These are phyloP conservation scores for Epithemia pelagica DNA, from an alignment of 108 stramenopile genomes.

Conservation along the genomic window DNA sequence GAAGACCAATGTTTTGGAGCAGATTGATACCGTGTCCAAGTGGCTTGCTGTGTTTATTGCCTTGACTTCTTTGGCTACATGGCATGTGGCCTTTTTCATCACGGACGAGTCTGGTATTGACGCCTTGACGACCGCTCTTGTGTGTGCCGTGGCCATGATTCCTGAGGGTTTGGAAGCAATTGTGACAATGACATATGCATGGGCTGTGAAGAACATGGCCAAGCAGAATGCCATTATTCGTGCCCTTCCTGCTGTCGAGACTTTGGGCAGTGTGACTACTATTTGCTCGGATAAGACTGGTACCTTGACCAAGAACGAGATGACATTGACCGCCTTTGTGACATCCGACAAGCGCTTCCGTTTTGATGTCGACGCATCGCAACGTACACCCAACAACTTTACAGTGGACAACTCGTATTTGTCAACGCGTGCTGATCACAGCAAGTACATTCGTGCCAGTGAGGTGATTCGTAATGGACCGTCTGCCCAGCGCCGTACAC, in stretches of 20 bases:
- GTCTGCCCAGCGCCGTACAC: constrained; percentile 18
- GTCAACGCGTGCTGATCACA: constrained; percentile 39
- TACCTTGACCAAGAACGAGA: constrained; percentile 93
- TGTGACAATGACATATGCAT: constrained; percentile 90
- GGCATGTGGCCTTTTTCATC: constrained; percentile 65
- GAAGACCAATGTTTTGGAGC: constrained; percentile 88
- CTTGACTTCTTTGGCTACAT: constrained; percentile 73
- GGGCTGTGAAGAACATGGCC: constrained; percentile 85
- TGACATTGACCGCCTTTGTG: constrained; percentile 80
- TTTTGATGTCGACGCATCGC: constrained; percentile 47
- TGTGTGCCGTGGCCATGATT: constrained; percentile 94
- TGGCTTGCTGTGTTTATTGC: constrained; percentile 74
- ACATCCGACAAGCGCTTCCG: constrained; percentile 77
- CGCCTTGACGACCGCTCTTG: constrained; percentile 62
- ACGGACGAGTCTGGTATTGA: constrained; percentile 30
- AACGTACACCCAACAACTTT: constrained; percentile 51
- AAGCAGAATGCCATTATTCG: constrained; percentile 84
- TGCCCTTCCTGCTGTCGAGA: constrained; percentile 92
- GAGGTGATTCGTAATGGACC: constrained; percentile 32
- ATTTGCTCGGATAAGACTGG: constrained; percentile 99
- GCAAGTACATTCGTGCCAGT: constrained; percentile 27
- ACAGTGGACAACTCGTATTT: constrained; percentile 62
- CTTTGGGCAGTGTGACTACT: constrained; percentile 89
- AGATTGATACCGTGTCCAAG: constrained; percentile 86
- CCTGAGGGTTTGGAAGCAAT: constrained; percentile 96